These are phyloP conservation scores for Metschnikowia peoriensis DNA, from an alignment of 805 yeast genomes.

Conservation along the genomic window DNA sequence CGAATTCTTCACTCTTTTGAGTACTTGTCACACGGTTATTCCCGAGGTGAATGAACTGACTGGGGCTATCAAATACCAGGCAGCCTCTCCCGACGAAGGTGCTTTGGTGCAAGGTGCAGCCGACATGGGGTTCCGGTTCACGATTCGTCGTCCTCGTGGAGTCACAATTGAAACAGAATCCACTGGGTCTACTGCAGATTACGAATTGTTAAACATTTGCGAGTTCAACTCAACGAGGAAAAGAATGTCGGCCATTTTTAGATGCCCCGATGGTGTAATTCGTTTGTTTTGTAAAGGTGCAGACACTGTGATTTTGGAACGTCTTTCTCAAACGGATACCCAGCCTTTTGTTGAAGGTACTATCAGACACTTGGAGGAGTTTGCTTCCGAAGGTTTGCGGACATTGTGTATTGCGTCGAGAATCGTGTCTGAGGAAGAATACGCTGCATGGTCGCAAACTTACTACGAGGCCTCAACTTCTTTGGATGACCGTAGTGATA, in stretches of 20 bases:
- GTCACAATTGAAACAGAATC: slow-evolving; percentile 59
- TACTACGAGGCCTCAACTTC: slow-evolving; percentile 84
- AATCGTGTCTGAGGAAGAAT: slow-evolving; percentile 76
- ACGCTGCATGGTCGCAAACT: slow-evolving; percentile 59
- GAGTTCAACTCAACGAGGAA: slow-evolving; percentile 97
- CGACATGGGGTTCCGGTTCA: slow-evolving; percentile 76
- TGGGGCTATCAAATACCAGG: slow-evolving; percentile 84
- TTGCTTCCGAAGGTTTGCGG: slow-evolving; percentile 94
- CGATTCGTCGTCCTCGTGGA: slow-evolving; percentile 79
- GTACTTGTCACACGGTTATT: slow-evolving; percentile 96
- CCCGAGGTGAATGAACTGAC: slow-evolving; percentile 69
- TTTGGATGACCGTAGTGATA: slow-evolving; percentile 67
- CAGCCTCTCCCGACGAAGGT: slow-evolving; percentile 99
- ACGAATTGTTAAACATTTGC: slow-evolving; percentile 84
- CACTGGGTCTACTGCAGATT: slow-evolving; percentile 53
- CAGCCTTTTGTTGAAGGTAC: slow-evolving; percentile 86
- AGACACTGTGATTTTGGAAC: slow-evolving; percentile 89
- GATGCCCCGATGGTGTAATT: slow-evolving; percentile 92
- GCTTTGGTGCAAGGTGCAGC: slow-evolving; percentile 98
- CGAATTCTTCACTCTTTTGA: slow-evolving; percentile 77
- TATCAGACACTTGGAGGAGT: slow-evolving; percentile 85
- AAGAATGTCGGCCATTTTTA: slow-evolving; percentile 92
- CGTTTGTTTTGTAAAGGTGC: slow-evolving; percentile 95
- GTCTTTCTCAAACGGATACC: slow-evolving; percentile 56
- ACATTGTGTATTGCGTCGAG: slow-evolving; percentile 91